Percentiles rank a stretch among this genome's conserved stretches.
These are phyloP conservation scores for Camellia oleifera DNA, from an alignment of 179 eudicot genomes.

Conservation along the genomic window DNA sequence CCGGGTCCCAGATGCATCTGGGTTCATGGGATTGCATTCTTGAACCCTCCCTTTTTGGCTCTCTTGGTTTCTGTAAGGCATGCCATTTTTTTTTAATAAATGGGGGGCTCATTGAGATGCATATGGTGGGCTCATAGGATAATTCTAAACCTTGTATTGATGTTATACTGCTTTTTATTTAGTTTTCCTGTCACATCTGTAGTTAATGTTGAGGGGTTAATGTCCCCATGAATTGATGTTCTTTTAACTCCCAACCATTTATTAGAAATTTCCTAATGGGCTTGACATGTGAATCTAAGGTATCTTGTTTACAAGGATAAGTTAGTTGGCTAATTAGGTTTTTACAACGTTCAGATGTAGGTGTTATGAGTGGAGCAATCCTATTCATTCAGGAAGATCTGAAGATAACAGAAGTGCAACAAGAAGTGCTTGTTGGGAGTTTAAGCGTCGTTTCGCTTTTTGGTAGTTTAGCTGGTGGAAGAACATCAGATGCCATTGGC, in stretches of 20 bases:
- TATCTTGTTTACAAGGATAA: not conserved
- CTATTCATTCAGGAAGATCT: conserved; percentile 80
- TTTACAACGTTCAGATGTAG: conserved; percentile 59
- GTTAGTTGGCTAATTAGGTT: not conserved
- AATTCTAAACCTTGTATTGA: not conserved
- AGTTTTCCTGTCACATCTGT: not conserved
- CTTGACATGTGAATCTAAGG: not conserved
- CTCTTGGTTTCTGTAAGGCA: not conserved
- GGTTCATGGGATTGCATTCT: not conserved
- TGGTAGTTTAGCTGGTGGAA: conserved; percentile 85
- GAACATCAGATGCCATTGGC: conserved; percentile 83
- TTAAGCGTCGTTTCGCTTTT: conserved; percentile 71
- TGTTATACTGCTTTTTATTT: not conserved
- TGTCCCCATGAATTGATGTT: no score
- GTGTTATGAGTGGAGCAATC: conserved; percentile 97
- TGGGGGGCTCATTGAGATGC: not conserved
- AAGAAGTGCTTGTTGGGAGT: conserved; percentile 75
- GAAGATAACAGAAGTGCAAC: conserved; percentile 76
- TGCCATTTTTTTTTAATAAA: not conserved
- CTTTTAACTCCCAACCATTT: no score
- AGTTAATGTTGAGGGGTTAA: not conserved
- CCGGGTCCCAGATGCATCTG: no score
- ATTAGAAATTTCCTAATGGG: not conserved
- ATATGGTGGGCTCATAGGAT: not conserved
- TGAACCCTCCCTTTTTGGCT: not conserved